Base-by-base conservation (phyloP, 2,329 filamentous ascomycete species). In the Raffaelea albimanens region DNA sequence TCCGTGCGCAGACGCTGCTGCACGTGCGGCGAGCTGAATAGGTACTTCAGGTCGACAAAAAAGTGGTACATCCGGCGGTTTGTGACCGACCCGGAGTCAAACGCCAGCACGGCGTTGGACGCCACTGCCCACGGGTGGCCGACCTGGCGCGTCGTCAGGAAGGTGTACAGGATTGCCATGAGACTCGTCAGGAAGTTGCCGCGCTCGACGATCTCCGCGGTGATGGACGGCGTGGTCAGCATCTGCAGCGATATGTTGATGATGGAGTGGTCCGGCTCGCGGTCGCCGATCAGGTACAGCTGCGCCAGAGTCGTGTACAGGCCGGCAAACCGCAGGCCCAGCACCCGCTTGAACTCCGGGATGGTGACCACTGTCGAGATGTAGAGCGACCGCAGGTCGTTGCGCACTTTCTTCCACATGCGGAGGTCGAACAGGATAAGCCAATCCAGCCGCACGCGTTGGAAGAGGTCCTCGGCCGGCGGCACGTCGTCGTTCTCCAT, bases 11-110 rank as follows among this genome's bases (percentile, higher is more conserved):
- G 78, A 46, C 84, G 81, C 56, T 88, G 81, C 61, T 95, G 89
- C 2, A 97, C 89, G 61, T 94, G 87, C 25, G 87, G 80, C 0
- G 90, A 94, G 39, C 85, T 81, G 53, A 97, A 87, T 1, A 98
- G 78, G 64, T 93, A 95, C 57, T 89, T 88, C 55, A 97, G 73
- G 62, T 98, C 93, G 50, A 90, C 77, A 67, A 97, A 98, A 70
- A 98, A 98, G 64, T 97, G 93, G 59, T 96, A 96, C 75, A 98
- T 89, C 31, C 93, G 81, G 43, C 93, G 76, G 62, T 98, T 98
- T 0, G 90, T 95, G 16, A 97, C 88, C 1, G 91, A 93, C 1
- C 93, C 93, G 31, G 88, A 85, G 62, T 98, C 93, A 58, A 97
- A 95, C 0, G 89, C 88, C 43, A 98, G 72, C 1, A 89, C 89